These are phyloP conservation scores for Pichia sp. DNA, from an alignment of 1,139 yeast genomes.

Conservation along the genomic window DNA sequence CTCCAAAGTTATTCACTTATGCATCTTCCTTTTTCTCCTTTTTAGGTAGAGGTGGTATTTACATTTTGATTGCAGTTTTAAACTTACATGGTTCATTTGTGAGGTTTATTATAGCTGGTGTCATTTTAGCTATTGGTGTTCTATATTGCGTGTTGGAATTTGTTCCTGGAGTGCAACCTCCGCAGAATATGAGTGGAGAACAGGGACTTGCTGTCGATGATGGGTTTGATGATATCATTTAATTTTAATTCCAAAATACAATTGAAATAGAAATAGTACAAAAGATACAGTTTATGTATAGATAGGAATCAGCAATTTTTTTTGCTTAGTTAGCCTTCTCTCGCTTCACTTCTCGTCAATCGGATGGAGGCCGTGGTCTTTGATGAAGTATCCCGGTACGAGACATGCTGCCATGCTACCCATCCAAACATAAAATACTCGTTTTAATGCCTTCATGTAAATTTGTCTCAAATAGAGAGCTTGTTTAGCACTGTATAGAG, in stretches of 20 bases:
- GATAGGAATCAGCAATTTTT: no score
- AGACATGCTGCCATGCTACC: conserved; percentile 4
- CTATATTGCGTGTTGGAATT: conserved; percentile 58
- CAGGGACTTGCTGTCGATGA: conserved; percentile 35
- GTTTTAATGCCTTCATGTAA: conserved; percentile 3
- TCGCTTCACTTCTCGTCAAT: no score
- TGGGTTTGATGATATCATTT: conserved; percentile 30
- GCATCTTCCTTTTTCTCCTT: conserved; percentile 81
- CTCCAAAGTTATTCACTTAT: conserved; percentile 60
- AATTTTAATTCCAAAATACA: conserved; percentile 3
- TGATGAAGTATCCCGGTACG: background rate
- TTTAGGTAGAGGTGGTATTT: conserved; percentile 73
- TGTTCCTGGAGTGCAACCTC: conserved; percentile 62
- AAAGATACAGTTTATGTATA: no score
- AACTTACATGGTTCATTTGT: conserved; percentile 55
- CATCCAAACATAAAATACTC: conserved; percentile 5
- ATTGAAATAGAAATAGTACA: no score
- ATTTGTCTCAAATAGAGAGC: background rate
- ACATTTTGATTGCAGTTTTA: conserved; percentile 58
- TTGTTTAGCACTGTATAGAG: background rate
- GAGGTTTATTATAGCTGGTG: conserved; percentile 47
- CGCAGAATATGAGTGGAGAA: conserved; percentile 62
- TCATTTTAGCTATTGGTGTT: conserved; percentile 53
- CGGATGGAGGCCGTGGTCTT: conserved; percentile 3
- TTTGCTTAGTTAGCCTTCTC: no score